Evolutionary conservation across 345 rosid species (phyloP), one percentile per base, ranked within the genome.

Genomic region (Barbarea vulgaris): DNA sequence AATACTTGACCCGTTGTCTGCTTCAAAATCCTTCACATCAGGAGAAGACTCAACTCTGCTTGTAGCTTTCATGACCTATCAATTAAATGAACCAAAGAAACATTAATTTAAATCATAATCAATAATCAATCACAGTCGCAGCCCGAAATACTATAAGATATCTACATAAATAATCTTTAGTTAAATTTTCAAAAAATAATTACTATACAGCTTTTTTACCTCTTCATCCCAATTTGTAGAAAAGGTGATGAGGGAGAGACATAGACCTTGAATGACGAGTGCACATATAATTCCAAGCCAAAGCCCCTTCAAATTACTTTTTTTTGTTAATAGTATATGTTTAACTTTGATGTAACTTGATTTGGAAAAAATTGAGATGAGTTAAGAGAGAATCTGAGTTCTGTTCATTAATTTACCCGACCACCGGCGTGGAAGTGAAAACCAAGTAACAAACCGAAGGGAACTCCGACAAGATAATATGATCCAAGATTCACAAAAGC

Each of bases 241-340:
- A 18, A 69, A n/a, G 14, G 78, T 75, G 42, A 85, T 54, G 56
- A 79, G 21, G 6, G 69, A 34, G n/a, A 81, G 75, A 63, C 69
- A 70, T 15, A 64, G 3, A 19, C 47, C 81, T 84, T 86, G 89
- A 46, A 84, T 73, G 46, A 59, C n/a, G 25, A 81, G 85, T 12
- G 89, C 84, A 70, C 69, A 72, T 64, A 81, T 84, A 55, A 86
- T 64, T 39, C 90, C 90, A 30, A 83, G 44, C 87, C 87, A 86
- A 25, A 86, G 83, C 11, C 90, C 90, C 87, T 84, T 58, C 0
- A 36, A 58, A 50, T 27, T 22, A 55, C 25, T 0, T 25, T 0
- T 54, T 54, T 8, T 9, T 52, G 31, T 54, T 64, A 44, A 4
- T 22, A 36, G 4, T 36, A 31, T 55, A 34, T n/a, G 15, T 53